phyloP scores from a whole-genome alignment of 164 flowering plant genomes.

The Cinnamomum micranthum region DNA sequence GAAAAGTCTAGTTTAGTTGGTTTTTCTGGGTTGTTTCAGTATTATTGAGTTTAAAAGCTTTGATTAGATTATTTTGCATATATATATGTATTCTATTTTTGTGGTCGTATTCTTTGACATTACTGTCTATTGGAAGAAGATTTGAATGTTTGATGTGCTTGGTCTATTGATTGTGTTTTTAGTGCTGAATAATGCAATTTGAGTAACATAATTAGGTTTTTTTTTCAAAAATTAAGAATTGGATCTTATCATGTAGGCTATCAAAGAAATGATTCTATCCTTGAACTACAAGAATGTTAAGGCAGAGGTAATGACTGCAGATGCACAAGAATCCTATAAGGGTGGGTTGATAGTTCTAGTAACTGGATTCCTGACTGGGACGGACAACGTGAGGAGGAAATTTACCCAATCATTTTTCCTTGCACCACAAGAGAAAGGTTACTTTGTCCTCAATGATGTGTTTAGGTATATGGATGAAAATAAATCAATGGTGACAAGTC shows the following conservation, averaged over 20 bases:
- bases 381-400: slow-evolving; percentile 47
- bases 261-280: slow-evolving; percentile 70
- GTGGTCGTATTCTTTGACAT: too few species aligned
- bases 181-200: background rate
- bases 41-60: too few species aligned
- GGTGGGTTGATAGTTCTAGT: slow-evolving; percentile 68
- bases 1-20: too few species aligned
- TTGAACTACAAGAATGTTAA: slow-evolving; percentile 45
- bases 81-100: too few species aligned
- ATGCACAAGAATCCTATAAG: slow-evolving; percentile 62
- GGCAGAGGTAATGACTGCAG: slow-evolving; percentile 74
- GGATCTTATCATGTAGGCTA: slow-evolving; percentile 42
- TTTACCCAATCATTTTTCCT: slow-evolving; percentile 72
- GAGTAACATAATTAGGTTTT: background rate
- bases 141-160: background rate
- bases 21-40: too few species aligned
- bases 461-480: slow-evolving; percentile 58
- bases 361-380: slow-evolving; percentile 68
- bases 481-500: slow-evolving; percentile 15
- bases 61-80: too few species aligned
- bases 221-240: background rate
- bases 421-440: slow-evolving; percentile 79
- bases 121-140: background rate
- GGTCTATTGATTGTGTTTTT: background rate
- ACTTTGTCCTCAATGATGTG: slow-evolving; percentile 71